Percentiles rank a stretch among this genome's conserved stretches.
phyloP scores from a whole-genome alignment of 805 yeast genomes.

The Spathaspora arborariae region DNA sequence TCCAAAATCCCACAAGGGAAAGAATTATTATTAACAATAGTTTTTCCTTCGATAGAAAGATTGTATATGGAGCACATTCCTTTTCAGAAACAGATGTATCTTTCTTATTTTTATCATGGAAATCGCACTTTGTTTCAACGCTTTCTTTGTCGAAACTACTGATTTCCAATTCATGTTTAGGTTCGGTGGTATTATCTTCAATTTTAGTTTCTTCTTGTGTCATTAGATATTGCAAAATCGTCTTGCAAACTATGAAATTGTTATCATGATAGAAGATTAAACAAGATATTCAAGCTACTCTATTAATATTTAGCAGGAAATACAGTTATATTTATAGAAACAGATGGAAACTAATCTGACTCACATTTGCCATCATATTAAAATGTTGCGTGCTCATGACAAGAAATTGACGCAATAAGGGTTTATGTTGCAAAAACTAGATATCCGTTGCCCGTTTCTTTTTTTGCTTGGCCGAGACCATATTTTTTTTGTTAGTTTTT shows the following conservation, averaged over 20 bases:
- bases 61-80: slow-evolving; percentile 33
- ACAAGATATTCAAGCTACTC: too few relatives aligned
- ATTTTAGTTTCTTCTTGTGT: neutral
- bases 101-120: neutral
- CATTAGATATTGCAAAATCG: neutral
- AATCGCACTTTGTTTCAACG: neutral
- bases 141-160: neutral
- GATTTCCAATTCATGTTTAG: neutral
- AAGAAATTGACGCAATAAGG: neutral
- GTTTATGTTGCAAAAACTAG: neutral
- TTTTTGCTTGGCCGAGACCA: too few relatives aligned
- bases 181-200: neutral
- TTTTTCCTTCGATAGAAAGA: slow-evolving; percentile 42
- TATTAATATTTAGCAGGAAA: neutral
- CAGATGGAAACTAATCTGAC: neutral
- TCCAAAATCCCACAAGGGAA: slow-evolving; percentile 56
- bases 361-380: neutral
- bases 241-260: neutral
- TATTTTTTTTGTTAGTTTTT: too few relatives aligned
- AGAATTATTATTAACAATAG: slow-evolving; percentile 33
- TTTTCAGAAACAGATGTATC: neutral
- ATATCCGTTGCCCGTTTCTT: too few relatives aligned
- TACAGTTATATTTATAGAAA: neutral
- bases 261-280: neutral
- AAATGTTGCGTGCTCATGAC: neutral